phyloP scores from a whole-genome alignment of 768 basidiomycete species.

The Obba rivulosa region DNA sequence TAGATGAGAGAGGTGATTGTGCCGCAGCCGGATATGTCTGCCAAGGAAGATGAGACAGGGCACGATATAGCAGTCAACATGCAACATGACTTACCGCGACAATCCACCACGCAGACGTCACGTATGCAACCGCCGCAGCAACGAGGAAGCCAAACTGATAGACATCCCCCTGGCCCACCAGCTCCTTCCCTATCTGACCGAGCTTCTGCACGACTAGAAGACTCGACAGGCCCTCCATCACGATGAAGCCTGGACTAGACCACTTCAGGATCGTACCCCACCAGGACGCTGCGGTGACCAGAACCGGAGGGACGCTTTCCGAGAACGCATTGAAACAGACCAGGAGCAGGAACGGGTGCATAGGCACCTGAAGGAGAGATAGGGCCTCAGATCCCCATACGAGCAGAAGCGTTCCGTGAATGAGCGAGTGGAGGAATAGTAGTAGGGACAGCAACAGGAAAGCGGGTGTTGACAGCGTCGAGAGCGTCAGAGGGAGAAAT shows the following conservation, averaged over 20 bases:
- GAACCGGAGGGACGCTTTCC: constrained; percentile 50
- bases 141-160: constrained; percentile 77
- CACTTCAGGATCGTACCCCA: constrained; percentile 72
- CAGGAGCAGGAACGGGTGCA: constrained; percentile 82
- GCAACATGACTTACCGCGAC: constrained; percentile 51
- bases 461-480: constrained; percentile 73
- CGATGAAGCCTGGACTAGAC: constrained; percentile 73
- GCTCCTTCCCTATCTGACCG: constrained; percentile 69
- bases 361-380: constrained; percentile 76
- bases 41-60: constrained; percentile 1
- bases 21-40: constrained; percentile 82
- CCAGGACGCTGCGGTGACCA: constrained; percentile 52
- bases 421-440: constrained; percentile 67
- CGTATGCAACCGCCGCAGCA: constrained; percentile 73
- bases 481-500: constrained; percentile 79
- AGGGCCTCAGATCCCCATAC: constrained; percentile 68
- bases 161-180: constrained; percentile 67
- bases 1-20: constrained; percentile 81
- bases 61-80: background rate
- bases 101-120: constrained; percentile 83
- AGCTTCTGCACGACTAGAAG: constrained; percentile 77
- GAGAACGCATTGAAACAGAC: constrained; percentile 85
- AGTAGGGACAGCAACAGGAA: constrained; percentile 80
- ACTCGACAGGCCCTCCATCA: constrained; percentile 81
- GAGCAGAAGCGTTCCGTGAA: constrained; percentile 75